Evolutionary conservation across 2,329 filamentous ascomycete genomes (phyloP).

Genomic region (Epichloe sp.): DNA sequence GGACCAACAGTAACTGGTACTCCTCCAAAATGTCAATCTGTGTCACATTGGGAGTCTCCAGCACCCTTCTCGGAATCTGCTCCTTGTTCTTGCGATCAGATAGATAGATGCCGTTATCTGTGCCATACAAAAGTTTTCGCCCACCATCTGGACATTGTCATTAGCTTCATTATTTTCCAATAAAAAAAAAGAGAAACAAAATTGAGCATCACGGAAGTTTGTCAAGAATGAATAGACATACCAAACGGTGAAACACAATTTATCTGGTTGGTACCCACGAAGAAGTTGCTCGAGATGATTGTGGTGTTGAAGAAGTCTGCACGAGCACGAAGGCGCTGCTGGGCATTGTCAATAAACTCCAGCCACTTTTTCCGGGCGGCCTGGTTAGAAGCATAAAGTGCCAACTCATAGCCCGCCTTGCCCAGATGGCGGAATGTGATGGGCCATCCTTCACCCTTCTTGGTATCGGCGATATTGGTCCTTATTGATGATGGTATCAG

Average conservation of each 20-base stretch:
- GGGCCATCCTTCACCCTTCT: constrained; percentile 65
- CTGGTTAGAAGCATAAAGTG: constrained; percentile 74
- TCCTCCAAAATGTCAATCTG: constrained; percentile 95
- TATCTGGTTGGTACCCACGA: constrained; percentile 60
- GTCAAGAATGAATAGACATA: constrained; percentile 27
- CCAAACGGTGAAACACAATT: constrained; percentile 90
- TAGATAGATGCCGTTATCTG: constrained; percentile 85
- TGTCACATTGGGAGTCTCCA: constrained; percentile 78
- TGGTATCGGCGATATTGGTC: constrained; percentile 36
- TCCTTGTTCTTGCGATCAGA: constrained; percentile 86
- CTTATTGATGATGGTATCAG: constrained; percentile 49
- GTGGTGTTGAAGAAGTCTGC: constrained; percentile 81
- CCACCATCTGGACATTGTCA: constrained; percentile 60
- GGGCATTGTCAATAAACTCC: constrained; percentile 84
- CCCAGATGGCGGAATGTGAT: constrained; percentile 95
- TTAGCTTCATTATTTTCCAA: constrained; percentile 4
- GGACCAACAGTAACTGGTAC: constrained; percentile 78
- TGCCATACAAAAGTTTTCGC: constrained; percentile 86
- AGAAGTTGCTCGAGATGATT: constrained; percentile 46
- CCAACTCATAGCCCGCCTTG: constrained; percentile 87
- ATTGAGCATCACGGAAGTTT: not conserved
- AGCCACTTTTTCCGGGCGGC: constrained; percentile 92
- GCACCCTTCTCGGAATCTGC: constrained; percentile 62
- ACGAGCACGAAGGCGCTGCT: constrained; percentile 72
- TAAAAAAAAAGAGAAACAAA: not conserved